Percentiles rank a stretch among this genome's conserved stretches.
Evolutionary conservation across 2,329 filamentous ascomycete species (phyloP).

Genomic region (Claviceps capensis): DNA sequence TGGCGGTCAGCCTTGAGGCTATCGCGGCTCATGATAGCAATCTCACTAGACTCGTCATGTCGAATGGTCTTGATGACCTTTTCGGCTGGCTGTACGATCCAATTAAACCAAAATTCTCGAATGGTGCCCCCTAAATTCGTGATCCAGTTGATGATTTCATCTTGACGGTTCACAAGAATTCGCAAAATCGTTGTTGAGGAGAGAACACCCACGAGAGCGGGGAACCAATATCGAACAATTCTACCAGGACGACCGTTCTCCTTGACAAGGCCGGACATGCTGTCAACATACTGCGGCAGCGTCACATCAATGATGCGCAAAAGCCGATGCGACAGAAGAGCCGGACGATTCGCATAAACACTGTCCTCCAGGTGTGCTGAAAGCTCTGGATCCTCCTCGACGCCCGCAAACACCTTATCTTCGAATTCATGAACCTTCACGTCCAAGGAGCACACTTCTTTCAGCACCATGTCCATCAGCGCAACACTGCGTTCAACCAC

Average conservation of each 20-base stretch:
- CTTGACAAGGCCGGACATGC: conserved; percentile 40
- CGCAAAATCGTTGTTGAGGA: conserved; percentile 81
- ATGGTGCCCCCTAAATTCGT: conserved; percentile 63
- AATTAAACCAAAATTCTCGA: conserved; percentile 89
- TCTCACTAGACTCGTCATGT: conserved; percentile 83
- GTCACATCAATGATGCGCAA: conserved; percentile 54
- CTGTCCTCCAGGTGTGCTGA: conserved; percentile 37
- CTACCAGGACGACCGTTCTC: conserved; percentile 63
- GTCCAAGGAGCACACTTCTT: conserved; percentile 52
- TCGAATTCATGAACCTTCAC: conserved; percentile 50
- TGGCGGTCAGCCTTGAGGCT: conserved; percentile 82
- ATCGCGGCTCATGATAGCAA: conserved; percentile 91
- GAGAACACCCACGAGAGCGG: conserved; percentile 53
- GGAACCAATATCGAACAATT: conserved; percentile 80
- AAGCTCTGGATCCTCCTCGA: conserved; percentile 47
- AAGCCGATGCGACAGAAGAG: conserved; percentile 52
- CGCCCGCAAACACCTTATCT: conserved; percentile 48
- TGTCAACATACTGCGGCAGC: conserved; percentile 51
- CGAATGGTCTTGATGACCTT: conserved; percentile 85
- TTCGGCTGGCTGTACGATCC: conserved; percentile 75
- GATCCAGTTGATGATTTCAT: conserved; percentile 70
- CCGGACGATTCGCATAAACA: conserved; percentile 32
- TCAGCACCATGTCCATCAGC: conserved; percentile 74
- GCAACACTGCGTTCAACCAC: conserved; percentile 68
- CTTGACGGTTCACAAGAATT: conserved; percentile 58